A percentile compares a stretch with the other conserved stretches of the same genome.
Evolutionary conservation across 345 rosid genomes (phyloP).

Genomic region (Dipteronia sinensis): DNA sequence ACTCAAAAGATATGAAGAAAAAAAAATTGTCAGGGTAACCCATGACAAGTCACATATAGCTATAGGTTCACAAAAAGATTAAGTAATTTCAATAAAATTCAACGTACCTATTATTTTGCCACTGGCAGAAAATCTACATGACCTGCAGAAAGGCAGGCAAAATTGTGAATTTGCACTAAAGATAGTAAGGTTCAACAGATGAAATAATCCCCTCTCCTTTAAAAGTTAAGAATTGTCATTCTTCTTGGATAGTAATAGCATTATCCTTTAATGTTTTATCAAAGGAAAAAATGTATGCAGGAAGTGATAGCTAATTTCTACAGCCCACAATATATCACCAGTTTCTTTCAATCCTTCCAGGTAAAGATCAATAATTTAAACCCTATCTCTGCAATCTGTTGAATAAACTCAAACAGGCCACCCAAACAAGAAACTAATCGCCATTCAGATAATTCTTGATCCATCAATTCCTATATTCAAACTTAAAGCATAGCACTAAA

Average conservation of each 20-base stretch:
- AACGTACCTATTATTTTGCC: conserved; percentile 23
- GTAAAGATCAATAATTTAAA: conserved; percentile 5
- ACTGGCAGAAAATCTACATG: conserved; percentile 16
- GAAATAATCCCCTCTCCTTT: conserved; percentile 1
- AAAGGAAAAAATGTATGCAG: neutral
- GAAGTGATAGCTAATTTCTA: neutral
- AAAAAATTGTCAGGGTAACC: neutral
- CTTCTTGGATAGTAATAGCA: neutral
- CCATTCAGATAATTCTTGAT: neutral
- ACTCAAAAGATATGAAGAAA: neutral
- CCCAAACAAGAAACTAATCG: neutral
- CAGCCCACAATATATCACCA: neutral
- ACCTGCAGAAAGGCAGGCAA: conserved; percentile 26
- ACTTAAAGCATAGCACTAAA: neutral
- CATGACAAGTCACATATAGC: neutral
- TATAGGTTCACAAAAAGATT: neutral
- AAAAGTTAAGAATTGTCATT: neutral
- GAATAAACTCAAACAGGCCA: conserved; percentile 4
- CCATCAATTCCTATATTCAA: conserved; percentile 3
- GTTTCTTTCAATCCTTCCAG: neutral
- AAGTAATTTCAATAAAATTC: conserved; percentile 5
- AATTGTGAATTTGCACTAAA: conserved; percentile 9
- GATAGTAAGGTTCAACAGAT: neutral
- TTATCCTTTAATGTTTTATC: neutral
- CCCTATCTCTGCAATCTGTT: neutral